These are phyloP conservation scores for Tuber calosporum DNA, from an alignment of 495 filamentous ascomycete species.

Conservation along the genomic window DNA sequence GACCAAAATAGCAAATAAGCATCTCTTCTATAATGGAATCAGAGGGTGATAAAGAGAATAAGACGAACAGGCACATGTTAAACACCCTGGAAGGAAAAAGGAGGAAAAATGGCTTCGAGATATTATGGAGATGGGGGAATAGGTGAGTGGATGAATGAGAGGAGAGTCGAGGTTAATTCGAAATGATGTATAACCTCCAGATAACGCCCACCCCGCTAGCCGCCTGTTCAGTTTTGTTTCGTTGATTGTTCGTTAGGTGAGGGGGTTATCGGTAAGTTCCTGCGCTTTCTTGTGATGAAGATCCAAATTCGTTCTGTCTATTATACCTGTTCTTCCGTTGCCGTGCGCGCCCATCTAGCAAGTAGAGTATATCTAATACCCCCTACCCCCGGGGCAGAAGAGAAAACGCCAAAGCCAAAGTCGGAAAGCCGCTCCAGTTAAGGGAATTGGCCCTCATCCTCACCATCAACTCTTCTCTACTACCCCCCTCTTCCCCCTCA, in stretches of 20 bases:
- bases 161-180: background rate
- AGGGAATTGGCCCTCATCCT: background rate
- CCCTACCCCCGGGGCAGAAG: background rate
- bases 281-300: background rate
- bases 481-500: constrained; percentile 14
- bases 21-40: constrained; percentile 1
- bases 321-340: background rate
- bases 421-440: background rate
- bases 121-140: background rate
- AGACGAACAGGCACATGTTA: background rate
- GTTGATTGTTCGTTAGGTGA: background rate
- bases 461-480: background rate
- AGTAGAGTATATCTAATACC: background rate
- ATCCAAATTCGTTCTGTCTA: background rate
- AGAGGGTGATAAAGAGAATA: background rate
- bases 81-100: background rate
- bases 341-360: background rate
- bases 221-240: background rate
- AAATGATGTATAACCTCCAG: background rate
- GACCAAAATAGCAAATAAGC: background rate
- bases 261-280: background rate
- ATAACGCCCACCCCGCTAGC: background rate
- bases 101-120: background rate
- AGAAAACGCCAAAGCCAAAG: constrained; percentile 2
- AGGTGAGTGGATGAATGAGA: background rate